Percentiles rank a stretch among this genome's conserved stretches.
phyloP scores from a whole-genome alignment of 805 yeast genomes.

The Candida morakotiae region DNA sequence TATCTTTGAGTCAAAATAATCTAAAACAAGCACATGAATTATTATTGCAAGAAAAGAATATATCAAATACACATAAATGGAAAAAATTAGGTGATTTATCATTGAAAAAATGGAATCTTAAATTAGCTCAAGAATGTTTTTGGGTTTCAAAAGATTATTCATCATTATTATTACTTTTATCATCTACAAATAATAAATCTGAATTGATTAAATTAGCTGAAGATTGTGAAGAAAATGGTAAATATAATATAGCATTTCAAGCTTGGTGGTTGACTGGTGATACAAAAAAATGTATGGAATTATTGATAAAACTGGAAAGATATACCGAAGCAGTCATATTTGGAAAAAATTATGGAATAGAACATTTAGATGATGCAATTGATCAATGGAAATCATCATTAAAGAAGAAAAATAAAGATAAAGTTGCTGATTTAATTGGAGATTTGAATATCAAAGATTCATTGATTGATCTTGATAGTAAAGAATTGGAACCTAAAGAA shows the following conservation, averaged over 20 bases:
- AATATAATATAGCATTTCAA: slow-evolving; percentile 86
- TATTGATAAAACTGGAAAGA: slow-evolving; percentile 66
- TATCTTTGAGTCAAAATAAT: slow-evolving; percentile 74
- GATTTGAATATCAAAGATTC: slow-evolving; percentile 24
- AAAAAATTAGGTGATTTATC: slow-evolving; percentile 87
- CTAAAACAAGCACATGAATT: slow-evolving; percentile 64
- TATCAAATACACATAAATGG: slow-evolving; percentile 59
- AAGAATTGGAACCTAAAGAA: slow-evolving; percentile 38
- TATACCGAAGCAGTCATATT: slow-evolving; percentile 82
- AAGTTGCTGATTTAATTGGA: slow-evolving; percentile 53
- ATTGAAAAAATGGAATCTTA: slow-evolving; percentile 70
- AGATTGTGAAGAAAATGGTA: slow-evolving; percentile 67
- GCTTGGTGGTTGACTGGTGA: slow-evolving; percentile 87
- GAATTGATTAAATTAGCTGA: slow-evolving; percentile 63
- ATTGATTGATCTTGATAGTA: slow-evolving; percentile 13
- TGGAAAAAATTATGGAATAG: slow-evolving; percentile 61
- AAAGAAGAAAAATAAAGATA: slow-evolving; percentile 44
- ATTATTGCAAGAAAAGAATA: slow-evolving; percentile 44
- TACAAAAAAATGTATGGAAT: slow-evolving; percentile 53
- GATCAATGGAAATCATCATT: slow-evolving; percentile 67
- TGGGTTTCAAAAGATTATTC: slow-evolving; percentile 76
- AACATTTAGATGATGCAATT: slow-evolving; percentile 41
- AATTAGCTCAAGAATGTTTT: slow-evolving; percentile 76
- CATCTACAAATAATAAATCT: slow-evolving; percentile 69
- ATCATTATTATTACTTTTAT: slow-evolving; percentile 74